Percentiles rank a stretch among this genome's conserved stretches.
These are phyloP conservation scores for Malus sylvestris DNA, from an alignment of 306 rosid species.

Conservation along the genomic window DNA sequence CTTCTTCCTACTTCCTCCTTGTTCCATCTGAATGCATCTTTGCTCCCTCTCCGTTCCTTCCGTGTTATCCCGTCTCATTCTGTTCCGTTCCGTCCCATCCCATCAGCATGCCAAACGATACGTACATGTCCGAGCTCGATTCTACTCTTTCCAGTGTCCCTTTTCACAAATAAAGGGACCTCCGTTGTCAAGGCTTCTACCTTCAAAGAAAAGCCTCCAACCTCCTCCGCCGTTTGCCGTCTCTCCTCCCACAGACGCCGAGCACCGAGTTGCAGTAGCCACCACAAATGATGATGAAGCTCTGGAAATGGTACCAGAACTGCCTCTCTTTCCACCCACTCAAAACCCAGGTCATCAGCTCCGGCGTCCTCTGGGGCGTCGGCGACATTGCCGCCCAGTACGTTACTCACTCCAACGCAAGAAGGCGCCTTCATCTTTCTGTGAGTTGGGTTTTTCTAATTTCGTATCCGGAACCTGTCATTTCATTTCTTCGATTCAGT, in stretches of 20 bases:
- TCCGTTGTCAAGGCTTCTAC: background rate
- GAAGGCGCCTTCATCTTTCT: slow-evolving; percentile 34
- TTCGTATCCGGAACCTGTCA: background rate
- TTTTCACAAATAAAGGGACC: background rate
- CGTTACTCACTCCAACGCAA: slow-evolving; percentile 51
- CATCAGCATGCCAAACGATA: no score
- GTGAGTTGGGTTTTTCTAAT: slow-evolving; percentile 16
- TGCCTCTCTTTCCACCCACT: slow-evolving; percentile 63
- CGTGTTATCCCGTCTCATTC: no score
- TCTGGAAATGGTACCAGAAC: slow-evolving; percentile 78
- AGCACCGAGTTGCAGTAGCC: background rate
- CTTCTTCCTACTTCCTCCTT: no score
- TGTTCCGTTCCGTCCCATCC: no score
- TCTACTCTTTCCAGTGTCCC: no score
- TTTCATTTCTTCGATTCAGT: background rate
- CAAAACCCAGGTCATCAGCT: slow-evolving; percentile 67
- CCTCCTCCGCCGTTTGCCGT: background rate
- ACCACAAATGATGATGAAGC: slow-evolving; percentile 27
- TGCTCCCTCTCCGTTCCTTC: no score
- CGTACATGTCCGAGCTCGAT: no score
- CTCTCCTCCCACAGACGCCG: background rate
- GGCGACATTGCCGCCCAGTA: slow-evolving; percentile 77
- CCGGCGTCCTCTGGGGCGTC: slow-evolving; percentile 62
- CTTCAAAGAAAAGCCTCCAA: background rate
- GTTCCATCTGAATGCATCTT: no score